These are phyloP conservation scores for Penicillium verrucosum DNA, from an alignment of 2,329 filamentous ascomycete species.

Conservation along the genomic window DNA sequence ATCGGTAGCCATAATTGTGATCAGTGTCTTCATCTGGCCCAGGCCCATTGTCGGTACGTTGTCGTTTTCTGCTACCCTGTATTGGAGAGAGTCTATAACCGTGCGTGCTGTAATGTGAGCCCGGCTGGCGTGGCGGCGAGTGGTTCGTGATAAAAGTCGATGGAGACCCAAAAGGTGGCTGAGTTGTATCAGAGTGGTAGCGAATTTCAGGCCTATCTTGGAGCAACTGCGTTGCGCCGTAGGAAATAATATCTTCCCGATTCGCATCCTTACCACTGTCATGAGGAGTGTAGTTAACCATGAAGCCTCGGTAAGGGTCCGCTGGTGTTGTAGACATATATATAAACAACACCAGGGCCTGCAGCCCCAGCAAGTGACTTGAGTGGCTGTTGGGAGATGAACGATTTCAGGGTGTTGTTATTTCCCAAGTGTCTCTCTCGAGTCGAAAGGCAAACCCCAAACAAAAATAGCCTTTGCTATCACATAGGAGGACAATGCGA, in stretches of 20 bases:
- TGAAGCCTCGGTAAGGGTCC: constrained; percentile 72
- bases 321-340: constrained; percentile 67
- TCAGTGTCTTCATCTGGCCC: constrained; percentile 16
- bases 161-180: constrained; percentile 35
- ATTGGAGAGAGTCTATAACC: constrained; percentile 33
- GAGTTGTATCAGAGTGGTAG: constrained; percentile 33
- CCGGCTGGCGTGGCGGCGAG: constrained; percentile 33
- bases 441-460: not conserved
- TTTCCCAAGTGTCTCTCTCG: not conserved
- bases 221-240: constrained; percentile 50
- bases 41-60: constrained; percentile 31
- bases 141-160: constrained; percentile 34
- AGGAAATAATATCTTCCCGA: constrained; percentile 62
- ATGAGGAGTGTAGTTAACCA: constrained; percentile 71
- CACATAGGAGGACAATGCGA: constrained; percentile 11
- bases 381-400: constrained; percentile 11
- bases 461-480: not conserved
- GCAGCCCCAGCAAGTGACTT: constrained; percentile 61
- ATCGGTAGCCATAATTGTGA: constrained; percentile 20
- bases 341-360: constrained; percentile 73
- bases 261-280: constrained; percentile 60
- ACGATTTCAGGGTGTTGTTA: not conserved
- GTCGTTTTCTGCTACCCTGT: constrained; percentile 36
- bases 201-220: constrained; percentile 35
- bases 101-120: constrained; percentile 28